phyloP scores from a whole-genome alignment of 2,329 filamentous ascomycete species.

The Neofusicoccum laricinum region DNA sequence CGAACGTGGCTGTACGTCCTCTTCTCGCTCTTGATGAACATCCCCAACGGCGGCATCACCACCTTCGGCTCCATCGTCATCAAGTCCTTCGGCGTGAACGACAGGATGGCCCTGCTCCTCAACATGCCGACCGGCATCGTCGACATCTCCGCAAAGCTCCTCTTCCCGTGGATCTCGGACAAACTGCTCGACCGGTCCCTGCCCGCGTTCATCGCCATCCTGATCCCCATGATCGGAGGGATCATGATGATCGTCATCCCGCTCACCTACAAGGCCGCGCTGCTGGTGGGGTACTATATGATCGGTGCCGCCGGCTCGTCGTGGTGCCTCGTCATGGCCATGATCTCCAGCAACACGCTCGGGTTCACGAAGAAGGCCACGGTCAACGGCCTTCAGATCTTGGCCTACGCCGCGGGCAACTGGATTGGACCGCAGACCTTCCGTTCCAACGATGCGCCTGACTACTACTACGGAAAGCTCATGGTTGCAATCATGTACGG shows the following conservation, averaged over 20 bases:
- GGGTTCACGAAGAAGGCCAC: conserved; percentile 2
- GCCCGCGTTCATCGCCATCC: conserved; percentile 19
- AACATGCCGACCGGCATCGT: neutral
- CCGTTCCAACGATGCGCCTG: conserved; percentile 38
- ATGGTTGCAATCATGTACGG: neutral
- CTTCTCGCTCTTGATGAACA: neutral
- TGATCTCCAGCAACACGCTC: neutral
- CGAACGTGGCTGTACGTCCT: conserved; percentile 19
- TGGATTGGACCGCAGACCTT: conserved; percentile 44
- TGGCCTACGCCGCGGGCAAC: conserved; percentile 32
- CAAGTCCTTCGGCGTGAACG: too few relatives aligned
- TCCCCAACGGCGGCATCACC: conserved; percentile 16
- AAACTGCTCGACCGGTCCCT: conserved; percentile 19
- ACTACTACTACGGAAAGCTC: conserved; percentile 37
- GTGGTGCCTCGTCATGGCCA: conserved; percentile 2
- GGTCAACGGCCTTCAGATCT: neutral
- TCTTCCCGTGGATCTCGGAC: neutral
- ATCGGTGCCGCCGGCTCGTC: neutral
- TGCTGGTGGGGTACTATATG: conserved; percentile 1
- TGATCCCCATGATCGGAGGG: conserved; percentile 12
- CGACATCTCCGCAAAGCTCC: conserved; percentile 16
- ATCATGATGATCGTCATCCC: conserved; percentile 5
- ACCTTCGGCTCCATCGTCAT: neutral
- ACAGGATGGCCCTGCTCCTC: too few relatives aligned
- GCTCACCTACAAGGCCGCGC: conserved; percentile 2